These are phyloP conservation scores for Biscutella auriculata DNA, from an alignment of 441 rosid species.

Conservation along the genomic window DNA sequence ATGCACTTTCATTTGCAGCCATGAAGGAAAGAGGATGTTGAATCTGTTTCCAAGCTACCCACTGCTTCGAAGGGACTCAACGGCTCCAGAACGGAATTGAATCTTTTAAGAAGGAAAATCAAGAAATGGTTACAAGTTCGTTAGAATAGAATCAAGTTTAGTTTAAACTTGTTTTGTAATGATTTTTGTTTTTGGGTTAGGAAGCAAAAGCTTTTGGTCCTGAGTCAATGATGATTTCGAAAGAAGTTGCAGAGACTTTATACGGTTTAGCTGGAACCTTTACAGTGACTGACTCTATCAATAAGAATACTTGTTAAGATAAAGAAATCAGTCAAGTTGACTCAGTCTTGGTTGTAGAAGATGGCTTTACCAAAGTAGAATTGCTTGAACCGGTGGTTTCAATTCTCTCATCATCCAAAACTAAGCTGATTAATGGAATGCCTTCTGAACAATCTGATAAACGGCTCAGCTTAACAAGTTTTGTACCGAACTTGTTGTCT, in stretches of 20 bases:
- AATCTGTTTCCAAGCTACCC: constrained; percentile 44
- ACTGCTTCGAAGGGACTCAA: constrained; percentile 41
- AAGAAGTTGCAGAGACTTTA: constrained; percentile 80
- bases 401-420: constrained; percentile 14
- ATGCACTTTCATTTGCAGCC: constrained; percentile 36
- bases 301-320: constrained; percentile 14
- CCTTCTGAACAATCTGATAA: constrained; percentile 1
- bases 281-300: constrained; percentile 21
- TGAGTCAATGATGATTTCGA: constrained; percentile 51
- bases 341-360: constrained; percentile 9
- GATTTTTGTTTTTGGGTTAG: constrained; percentile 14
- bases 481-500: background rate
- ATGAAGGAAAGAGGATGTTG: constrained; percentile 66
- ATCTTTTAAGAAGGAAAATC: too few species aligned
- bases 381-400: background rate
- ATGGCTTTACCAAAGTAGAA: background rate
- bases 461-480: background rate
- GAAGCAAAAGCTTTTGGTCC: constrained; percentile 19
- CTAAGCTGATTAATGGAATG: constrained; percentile 23
- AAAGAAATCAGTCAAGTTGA: constrained; percentile 35
- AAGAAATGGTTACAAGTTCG: constrained; percentile 35
- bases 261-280: constrained; percentile 76
- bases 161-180: background rate
- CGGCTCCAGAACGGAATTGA: constrained; percentile 27
- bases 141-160: background rate